Conservation (phyloP, 345 rosid species). For the Sisymbrium irio region DNA sequence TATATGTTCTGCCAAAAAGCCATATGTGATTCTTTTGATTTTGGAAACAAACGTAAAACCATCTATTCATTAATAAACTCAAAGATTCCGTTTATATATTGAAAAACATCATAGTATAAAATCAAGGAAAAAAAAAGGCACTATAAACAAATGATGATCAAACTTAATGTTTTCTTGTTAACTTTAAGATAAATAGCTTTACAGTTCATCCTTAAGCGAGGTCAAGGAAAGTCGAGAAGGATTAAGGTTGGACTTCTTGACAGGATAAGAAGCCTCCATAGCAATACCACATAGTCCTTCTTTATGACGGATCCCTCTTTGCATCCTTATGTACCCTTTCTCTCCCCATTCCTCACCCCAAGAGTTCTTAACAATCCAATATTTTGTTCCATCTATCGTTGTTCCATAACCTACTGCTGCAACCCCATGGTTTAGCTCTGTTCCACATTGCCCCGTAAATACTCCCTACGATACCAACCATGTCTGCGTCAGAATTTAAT, state of each 20-base stretch:
- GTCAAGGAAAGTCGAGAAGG: constrained; percentile 32
- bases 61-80: not conserved
- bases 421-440: constrained; percentile 66
- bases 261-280: constrained; percentile 70
- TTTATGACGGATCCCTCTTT: constrained; percentile 42
- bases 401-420: constrained; percentile 68
- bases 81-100: not conserved
- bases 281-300: constrained; percentile 69
- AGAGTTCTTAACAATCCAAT: constrained; percentile 74
- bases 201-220: constrained; percentile 64
- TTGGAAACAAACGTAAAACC: not conserved
- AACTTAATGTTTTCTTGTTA: not conserved
- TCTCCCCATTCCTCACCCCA: constrained; percentile 87
- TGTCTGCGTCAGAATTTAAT: not conserved
- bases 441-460: constrained; percentile 58
- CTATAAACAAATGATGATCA: not conserved
- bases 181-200: constrained; percentile 1
- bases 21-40: not conserved
- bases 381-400: constrained; percentile 65
- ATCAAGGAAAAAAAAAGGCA: not conserved
- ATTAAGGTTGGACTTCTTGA: constrained; percentile 52
- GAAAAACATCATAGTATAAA: not conserved
- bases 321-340: constrained; percentile 63
- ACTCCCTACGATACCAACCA: constrained; percentile 47
- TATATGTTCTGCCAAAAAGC: not conserved